These are phyloP conservation scores for Exophiala xenobiotica DNA, from an alignment of 2,329 filamentous ascomycete species.

Conservation along the genomic window DNA sequence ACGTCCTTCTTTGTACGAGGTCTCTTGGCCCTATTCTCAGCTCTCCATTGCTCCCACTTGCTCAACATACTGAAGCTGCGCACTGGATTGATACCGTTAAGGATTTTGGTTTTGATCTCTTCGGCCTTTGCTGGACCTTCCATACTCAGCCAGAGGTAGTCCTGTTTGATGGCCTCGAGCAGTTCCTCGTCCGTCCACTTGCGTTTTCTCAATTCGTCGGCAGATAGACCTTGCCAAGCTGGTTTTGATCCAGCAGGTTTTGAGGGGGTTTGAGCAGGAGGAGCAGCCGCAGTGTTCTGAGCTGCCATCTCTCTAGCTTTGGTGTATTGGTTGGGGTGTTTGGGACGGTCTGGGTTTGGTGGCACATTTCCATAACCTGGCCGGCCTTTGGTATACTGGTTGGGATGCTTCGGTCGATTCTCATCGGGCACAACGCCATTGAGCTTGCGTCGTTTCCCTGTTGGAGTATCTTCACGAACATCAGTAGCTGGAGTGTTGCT, in stretches of 20 bases:
- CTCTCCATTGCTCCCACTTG: slow-evolving; percentile 31
- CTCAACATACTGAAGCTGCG: slow-evolving; percentile 30
- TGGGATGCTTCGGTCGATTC: slow-evolving; percentile 25
- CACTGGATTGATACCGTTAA: slow-evolving; percentile 29
- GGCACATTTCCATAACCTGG: slow-evolving; percentile 1
- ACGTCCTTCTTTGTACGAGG: slow-evolving; percentile 28
- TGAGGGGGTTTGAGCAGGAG: background rate
- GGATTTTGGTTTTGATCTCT: slow-evolving; percentile 27
- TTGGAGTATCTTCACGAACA: slow-evolving; percentile 21
- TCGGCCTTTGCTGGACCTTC: slow-evolving; percentile 23
- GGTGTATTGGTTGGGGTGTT: slow-evolving; percentile 20
- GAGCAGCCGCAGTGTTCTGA: slow-evolving; percentile 1
- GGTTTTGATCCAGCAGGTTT: slow-evolving; percentile 8
- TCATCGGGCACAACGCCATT: slow-evolving; percentile 8
- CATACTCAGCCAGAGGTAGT: slow-evolving; percentile 27
- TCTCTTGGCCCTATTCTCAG: slow-evolving; percentile 27
- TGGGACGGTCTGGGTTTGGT: slow-evolving; percentile 1
- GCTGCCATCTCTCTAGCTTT: slow-evolving; percentile 20
- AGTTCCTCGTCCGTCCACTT: slow-evolving; percentile 31
- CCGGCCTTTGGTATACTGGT: slow-evolving; percentile 23
- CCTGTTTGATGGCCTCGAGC: slow-evolving; percentile 22
- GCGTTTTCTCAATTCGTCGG: slow-evolving; percentile 12
- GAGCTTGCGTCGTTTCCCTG: slow-evolving; percentile 25
- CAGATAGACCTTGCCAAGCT: slow-evolving; percentile 18
- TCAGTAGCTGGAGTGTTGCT: slow-evolving; percentile 17